phyloP scores from a whole-genome alignment of 2,329 filamentous ascomycete genomes.

The Cercospora zeae-maydis region DNA sequence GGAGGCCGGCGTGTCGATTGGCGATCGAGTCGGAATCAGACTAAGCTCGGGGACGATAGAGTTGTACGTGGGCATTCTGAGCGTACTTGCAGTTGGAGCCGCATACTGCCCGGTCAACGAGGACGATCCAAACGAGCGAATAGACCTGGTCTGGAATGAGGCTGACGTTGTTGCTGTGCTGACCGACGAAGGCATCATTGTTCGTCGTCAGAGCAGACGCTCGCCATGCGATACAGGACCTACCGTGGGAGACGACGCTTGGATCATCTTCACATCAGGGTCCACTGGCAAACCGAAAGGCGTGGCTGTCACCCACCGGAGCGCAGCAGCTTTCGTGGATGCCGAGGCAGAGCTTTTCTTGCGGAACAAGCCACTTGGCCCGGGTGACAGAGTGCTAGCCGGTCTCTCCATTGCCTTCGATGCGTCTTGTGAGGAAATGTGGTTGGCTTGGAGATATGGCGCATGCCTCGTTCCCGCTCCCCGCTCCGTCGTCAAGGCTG shows the following conservation, averaged over 20 bases:
- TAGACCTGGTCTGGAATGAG: conserved; percentile 29
- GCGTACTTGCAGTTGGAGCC: conserved; percentile 33
- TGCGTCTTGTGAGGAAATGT: conserved; percentile 10
- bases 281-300: conserved; percentile 17
- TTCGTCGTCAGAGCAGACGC: neutral
- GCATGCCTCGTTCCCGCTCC: conserved; percentile 4
- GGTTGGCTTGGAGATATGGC: conserved; percentile 4
- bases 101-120: conserved; percentile 25
- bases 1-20: neutral
- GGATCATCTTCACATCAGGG: conserved; percentile 14
- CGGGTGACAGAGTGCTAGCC: conserved; percentile 1
- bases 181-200: conserved; percentile 4
- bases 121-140: conserved; percentile 25
- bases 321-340: conserved; percentile 12
- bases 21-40: conserved; percentile 23
- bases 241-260: neutral
- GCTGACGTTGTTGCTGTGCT: conserved; percentile 20
- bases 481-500: conserved; percentile 1
- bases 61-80: conserved; percentile 27
- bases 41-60: conserved; percentile 8
- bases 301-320: conserved; percentile 10
- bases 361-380: neutral
- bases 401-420: conserved; percentile 6
- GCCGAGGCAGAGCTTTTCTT: conserved; percentile 6
- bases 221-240: neutral